These are phyloP conservation scores for Tylopilus cervinicoccineus DNA, from an alignment of 768 basidiomycete species.

Conservation along the genomic window DNA sequence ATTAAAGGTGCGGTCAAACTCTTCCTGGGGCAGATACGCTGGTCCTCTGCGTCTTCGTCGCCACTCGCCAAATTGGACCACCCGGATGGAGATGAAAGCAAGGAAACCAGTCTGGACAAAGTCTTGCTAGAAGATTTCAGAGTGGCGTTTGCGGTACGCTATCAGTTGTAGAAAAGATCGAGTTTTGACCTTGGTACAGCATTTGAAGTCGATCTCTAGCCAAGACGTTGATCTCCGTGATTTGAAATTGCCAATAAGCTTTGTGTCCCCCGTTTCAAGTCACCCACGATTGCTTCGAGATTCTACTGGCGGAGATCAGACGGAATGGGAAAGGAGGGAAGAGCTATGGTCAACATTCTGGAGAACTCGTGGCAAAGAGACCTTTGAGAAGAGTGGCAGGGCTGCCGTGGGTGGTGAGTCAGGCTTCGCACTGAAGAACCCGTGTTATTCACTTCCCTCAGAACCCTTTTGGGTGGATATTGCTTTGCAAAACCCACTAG, in stretches of 20 bases:
- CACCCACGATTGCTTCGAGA: constrained; percentile 55
- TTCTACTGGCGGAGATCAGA: constrained; percentile 37
- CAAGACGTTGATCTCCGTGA: constrained; percentile 39
- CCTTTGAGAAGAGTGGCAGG: constrained; percentile 50
- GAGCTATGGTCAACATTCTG: constrained; percentile 62
- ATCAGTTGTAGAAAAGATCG: background rate
- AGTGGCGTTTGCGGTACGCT: constrained; percentile 73
- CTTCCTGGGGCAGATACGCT: constrained; percentile 70
- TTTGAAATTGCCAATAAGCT: constrained; percentile 59
- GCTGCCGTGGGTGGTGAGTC: constrained; percentile 60
- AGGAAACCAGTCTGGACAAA: constrained; percentile 49
- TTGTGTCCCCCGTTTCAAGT: constrained; percentile 59
- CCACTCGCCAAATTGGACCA: constrained; percentile 15
- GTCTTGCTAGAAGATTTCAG: constrained; percentile 85
- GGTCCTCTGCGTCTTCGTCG: constrained; percentile 30
- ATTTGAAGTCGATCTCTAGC: constrained; percentile 60
- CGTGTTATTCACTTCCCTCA: constrained; percentile 26
- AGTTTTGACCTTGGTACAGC: constrained; percentile 41
- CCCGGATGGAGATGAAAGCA: constrained; percentile 21
- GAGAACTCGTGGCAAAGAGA: constrained; percentile 50
- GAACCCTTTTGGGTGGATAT: constrained; percentile 80
- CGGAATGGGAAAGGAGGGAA: constrained; percentile 63
- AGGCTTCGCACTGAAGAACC: background rate
- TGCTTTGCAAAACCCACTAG: constrained; percentile 64
- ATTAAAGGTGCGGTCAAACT: constrained; percentile 69